Evolutionary conservation across 306 rosid genomes (phyloP).

Genomic region (Echinosophora koreensis): DNA sequence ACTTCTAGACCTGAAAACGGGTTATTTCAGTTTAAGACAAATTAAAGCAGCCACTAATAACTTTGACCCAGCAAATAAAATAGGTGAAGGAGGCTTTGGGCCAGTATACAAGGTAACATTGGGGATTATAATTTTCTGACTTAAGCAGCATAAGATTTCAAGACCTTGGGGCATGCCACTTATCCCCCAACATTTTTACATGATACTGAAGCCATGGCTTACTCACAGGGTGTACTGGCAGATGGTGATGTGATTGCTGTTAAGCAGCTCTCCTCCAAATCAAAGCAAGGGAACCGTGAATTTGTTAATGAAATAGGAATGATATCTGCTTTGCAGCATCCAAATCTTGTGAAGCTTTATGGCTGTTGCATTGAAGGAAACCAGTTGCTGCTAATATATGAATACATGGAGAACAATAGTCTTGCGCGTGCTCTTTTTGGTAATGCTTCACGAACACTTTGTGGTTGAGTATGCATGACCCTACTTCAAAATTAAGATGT

Average conservation of each 20-base stretch:
- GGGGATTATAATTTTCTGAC: not conserved
- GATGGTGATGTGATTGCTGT: slow-evolving; percentile 80
- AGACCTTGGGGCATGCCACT: not conserved
- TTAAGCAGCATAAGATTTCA: not conserved
- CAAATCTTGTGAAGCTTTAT: slow-evolving; percentile 77
- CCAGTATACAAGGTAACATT: slow-evolving; percentile 74
- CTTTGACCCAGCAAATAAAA: slow-evolving; percentile 67
- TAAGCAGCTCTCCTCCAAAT: slow-evolving; percentile 82
- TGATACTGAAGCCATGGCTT: slow-evolving; percentile 34
- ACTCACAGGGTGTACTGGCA: slow-evolving; percentile 64
- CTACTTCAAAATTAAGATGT: slow-evolving; percentile 16
- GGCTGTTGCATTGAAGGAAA: slow-evolving; percentile 92
- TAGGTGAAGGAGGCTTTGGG: slow-evolving; percentile 93
- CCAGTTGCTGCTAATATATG: slow-evolving; percentile 75
- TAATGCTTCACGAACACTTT: slow-evolving; percentile 35
- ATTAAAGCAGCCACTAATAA: slow-evolving; percentile 72
- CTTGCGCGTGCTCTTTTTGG: slow-evolving; percentile 89
- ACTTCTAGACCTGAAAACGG: slow-evolving; percentile 69
- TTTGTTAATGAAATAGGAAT: slow-evolving; percentile 83
- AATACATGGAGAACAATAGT: slow-evolving; percentile 85
- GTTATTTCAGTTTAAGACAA: slow-evolving; percentile 68
- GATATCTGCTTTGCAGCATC: slow-evolving; percentile 90
- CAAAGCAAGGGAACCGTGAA: slow-evolving; percentile 88
- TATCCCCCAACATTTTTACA: not conserved
- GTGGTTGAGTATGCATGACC: not conserved